phyloP scores from a whole-genome alignment of 2,329 filamentous ascomycete species.

The Arthrobotrys megalospora region DNA sequence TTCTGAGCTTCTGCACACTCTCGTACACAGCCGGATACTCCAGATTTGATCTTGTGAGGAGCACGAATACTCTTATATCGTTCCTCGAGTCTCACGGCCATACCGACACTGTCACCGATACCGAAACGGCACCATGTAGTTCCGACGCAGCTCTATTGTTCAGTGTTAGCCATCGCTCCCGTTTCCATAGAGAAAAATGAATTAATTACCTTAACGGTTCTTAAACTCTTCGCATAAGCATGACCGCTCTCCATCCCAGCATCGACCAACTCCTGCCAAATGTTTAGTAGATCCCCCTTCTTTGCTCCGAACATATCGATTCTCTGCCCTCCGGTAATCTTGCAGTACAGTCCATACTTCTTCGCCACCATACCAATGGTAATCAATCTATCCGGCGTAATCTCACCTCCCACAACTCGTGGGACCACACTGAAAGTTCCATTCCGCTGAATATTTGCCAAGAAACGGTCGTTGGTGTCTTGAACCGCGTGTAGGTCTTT shows the following conservation, averaged over 20 bases:
- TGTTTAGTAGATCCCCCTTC: slow-evolving; percentile 85
- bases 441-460: slow-evolving; percentile 92
- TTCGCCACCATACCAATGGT: slow-evolving; percentile 86
- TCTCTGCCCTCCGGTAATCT: slow-evolving; percentile 91
- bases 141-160: slow-evolving; percentile 80
- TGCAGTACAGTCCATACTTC: slow-evolving; percentile 87
- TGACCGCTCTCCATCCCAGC: slow-evolving; percentile 92
- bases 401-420: slow-evolving; percentile 85
- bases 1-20: slow-evolving; percentile 94
- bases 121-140: slow-evolving; percentile 93
- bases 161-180: background rate
- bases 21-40: slow-evolving; percentile 89
- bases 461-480: slow-evolving; percentile 89
- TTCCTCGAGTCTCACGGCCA: slow-evolving; percentile 89
- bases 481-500: slow-evolving; percentile 80
- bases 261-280: slow-evolving; percentile 84
- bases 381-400: slow-evolving; percentile 87
- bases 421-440: slow-evolving; percentile 92
- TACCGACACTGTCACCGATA: slow-evolving; percentile 89
- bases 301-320: slow-evolving; percentile 94
- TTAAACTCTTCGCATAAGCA: slow-evolving; percentile 88
- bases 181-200: background rate
- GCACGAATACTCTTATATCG: slow-evolving; percentile 91
- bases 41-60: slow-evolving; percentile 92
- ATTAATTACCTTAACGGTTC: slow-evolving; percentile 78